Percentiles rank a stretch among this genome's conserved stretches.
phyloP scores from a whole-genome alignment of 495 filamentous ascomycete species.

The Penicillium egyptiacum region DNA sequence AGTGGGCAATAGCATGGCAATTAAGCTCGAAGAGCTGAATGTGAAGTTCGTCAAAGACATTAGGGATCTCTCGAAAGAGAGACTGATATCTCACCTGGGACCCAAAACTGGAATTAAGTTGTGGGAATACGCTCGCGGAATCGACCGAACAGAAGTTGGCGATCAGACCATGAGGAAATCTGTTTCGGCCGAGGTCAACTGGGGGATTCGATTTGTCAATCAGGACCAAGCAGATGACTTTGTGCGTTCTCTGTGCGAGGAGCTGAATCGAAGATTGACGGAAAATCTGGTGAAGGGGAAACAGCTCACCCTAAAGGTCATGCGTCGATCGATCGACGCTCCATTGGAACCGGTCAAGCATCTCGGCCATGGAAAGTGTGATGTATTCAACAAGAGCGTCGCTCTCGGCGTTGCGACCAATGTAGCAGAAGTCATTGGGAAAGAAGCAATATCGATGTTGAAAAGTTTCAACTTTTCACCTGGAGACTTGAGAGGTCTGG shows the following conservation, averaged over 20 bases:
- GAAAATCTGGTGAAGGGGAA: constrained; percentile 83
- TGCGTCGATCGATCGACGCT: constrained; percentile 80
- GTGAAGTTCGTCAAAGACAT: constrained; percentile 81
- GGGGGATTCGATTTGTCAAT: constrained; percentile 92
- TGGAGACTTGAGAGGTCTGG: constrained; percentile 85
- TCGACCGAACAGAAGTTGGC: constrained; percentile 84
- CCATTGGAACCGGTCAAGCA: constrained; percentile 92
- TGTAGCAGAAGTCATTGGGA: constrained; percentile 63
- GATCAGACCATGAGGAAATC: constrained; percentile 80
- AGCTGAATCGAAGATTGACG: constrained; percentile 74
- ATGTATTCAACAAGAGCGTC: constrained; percentile 84
- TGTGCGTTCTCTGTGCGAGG: constrained; percentile 74
- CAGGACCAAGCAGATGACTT: constrained; percentile 91
- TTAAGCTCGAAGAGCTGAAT: constrained; percentile 84
- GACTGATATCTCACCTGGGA: constrained; percentile 68
- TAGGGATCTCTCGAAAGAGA: constrained; percentile 70
- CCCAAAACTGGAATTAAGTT: constrained; percentile 92
- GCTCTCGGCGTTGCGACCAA: constrained; percentile 81
- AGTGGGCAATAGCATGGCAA: constrained; percentile 80
- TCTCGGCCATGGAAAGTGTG: constrained; percentile 93
- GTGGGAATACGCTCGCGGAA: constrained; percentile 86
- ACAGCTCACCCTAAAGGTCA: constrained; percentile 89
- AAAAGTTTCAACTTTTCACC: constrained; percentile 80
- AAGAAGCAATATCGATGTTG: constrained; percentile 80
- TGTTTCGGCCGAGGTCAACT: constrained; percentile 94